phyloP scores from a whole-genome alignment of 1,284 basidiomycete genomes.

The Volvariella volvacea region DNA sequence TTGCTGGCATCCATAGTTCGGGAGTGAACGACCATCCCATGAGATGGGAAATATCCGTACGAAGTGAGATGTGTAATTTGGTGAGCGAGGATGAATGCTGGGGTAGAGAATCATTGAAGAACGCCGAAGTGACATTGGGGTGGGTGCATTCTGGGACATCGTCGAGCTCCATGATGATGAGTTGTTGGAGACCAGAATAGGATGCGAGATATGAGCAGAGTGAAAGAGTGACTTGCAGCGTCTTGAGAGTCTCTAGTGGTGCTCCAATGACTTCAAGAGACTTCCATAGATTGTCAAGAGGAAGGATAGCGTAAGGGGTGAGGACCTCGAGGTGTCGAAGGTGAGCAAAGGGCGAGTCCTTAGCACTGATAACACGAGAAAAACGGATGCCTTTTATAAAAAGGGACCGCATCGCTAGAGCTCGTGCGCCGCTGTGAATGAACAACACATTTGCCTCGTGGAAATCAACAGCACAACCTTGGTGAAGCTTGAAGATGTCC shows the following conservation, averaged over 20 bases:
- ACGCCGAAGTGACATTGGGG: not conserved
- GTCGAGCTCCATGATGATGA: not conserved
- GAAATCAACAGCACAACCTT: too few relatives aligned
- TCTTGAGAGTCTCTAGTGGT: not conserved
- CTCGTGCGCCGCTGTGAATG: too few relatives aligned
- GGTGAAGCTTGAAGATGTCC: too few relatives aligned
- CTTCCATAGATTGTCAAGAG: not conserved
- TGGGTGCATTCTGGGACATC: not conserved
- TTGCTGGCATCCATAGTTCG: too few relatives aligned
- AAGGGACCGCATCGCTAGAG: too few relatives aligned
- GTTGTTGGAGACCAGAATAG: not conserved
- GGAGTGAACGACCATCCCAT: too few relatives aligned
- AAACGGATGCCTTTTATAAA: too few relatives aligned
- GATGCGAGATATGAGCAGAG: not conserved
- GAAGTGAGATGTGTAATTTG: not conserved
- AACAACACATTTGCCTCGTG: too few relatives aligned
- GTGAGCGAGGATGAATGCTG: not conserved
- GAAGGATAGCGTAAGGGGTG: not conserved
- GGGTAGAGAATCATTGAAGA: not conserved
- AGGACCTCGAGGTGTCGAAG: not conserved
- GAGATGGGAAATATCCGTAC: too few relatives aligned
- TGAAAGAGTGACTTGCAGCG: not conserved
- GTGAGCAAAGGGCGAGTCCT: not conserved
- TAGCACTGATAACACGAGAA: too few relatives aligned
- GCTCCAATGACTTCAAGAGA: not conserved